A percentile compares a stretch with the other conserved stretches of the same genome.
Conservation (phyloP, 352 stramenopile genomes). For the Globisporangium iwayamae region DNA sequence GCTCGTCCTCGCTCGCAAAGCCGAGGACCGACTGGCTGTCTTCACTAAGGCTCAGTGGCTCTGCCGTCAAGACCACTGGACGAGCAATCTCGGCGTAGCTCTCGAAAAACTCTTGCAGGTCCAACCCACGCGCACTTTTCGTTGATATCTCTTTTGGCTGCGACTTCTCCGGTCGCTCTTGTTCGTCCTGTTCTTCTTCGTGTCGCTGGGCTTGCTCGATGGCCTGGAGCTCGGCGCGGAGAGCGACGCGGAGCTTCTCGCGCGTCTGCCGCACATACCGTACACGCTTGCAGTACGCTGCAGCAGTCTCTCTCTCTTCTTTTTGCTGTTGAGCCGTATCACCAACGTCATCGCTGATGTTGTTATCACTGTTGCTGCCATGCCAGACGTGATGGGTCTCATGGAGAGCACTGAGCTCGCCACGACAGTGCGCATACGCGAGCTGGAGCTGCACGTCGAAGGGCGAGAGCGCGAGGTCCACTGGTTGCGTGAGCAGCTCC, state of each 20-base stretch:
- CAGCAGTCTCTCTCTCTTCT: background rate
- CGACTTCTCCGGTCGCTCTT: background rate
- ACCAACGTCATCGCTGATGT: background rate
- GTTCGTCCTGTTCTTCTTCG: background rate
- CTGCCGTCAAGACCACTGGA: slow-evolving; percentile 33
- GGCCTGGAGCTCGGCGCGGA: slow-evolving; percentile 16
- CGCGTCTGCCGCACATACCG: slow-evolving; percentile 51
- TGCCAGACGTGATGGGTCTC: background rate
- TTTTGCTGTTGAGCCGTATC: background rate
- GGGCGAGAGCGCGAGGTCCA: slow-evolving; percentile 10
- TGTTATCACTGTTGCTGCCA: background rate
- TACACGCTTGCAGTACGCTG: slow-evolving; percentile 39
- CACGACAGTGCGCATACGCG: slow-evolving; percentile 26
- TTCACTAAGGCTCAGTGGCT: slow-evolving; percentile 7
- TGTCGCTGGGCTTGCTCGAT: background rate
- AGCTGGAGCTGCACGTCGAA: slow-evolving; percentile 33
- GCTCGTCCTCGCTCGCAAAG: slow-evolving; percentile 17
- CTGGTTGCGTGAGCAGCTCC: slow-evolving; percentile 23
- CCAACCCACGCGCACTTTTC: slow-evolving; percentile 21
- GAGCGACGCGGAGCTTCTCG: slow-evolving; percentile 27
- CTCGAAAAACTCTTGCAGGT: slow-evolving; percentile 67
- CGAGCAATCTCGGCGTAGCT: slow-evolving; percentile 31
- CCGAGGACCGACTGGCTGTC: slow-evolving; percentile 18
- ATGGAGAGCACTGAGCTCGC: slow-evolving; percentile 19
- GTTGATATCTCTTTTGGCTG: slow-evolving; percentile 14